These are phyloP conservation scores for Naganishia kalamii DNA, from an alignment of 768 basidiomycete species.

Conservation along the genomic window DNA sequence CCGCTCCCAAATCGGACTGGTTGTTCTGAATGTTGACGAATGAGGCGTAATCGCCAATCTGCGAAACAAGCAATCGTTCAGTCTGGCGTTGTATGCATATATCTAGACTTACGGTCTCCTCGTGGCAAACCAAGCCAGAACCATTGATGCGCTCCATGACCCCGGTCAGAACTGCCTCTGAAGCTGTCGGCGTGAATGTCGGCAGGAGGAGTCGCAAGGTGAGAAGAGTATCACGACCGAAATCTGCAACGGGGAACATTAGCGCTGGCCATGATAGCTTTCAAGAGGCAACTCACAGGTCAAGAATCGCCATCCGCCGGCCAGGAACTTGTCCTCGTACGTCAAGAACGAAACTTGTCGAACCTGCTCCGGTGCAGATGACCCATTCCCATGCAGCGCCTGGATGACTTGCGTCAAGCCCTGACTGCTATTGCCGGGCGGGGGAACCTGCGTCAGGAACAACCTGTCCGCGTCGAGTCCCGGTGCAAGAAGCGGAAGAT, in stretches of 20 bases:
- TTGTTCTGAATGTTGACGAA: conserved; percentile 50
- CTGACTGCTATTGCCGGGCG: conserved; percentile 29
- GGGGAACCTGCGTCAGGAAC: conserved; percentile 42
- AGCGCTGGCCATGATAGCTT: background rate
- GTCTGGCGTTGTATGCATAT: background rate
- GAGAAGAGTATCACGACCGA: conserved; percentile 50
- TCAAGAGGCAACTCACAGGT: conserved; percentile 31
- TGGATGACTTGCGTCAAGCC: conserved; percentile 41
- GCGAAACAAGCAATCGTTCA: no score
- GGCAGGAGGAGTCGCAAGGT: conserved; percentile 50
- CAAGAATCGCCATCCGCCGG: conserved; percentile 52
- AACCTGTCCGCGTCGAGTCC: conserved; percentile 28
- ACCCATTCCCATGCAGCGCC: conserved; percentile 33
- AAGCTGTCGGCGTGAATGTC: conserved; percentile 48
- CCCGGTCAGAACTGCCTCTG: conserved; percentile 51
- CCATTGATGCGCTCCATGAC: conserved; percentile 50
- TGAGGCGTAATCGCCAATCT: conserved; percentile 48
- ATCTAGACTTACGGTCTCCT: conserved; percentile 44
- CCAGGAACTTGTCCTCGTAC: conserved; percentile 49
- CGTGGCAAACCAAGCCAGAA: conserved; percentile 51
- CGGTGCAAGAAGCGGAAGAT: conserved; percentile 46
- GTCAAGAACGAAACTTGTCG: conserved; percentile 49
- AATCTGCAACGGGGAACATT: conserved; percentile 22
- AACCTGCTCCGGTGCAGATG: conserved; percentile 17
- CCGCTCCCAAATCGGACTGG: conserved; percentile 47